Base-by-base conservation (phyloP, 2,329 filamentous ascomycete species). In the Clarireedia hainanense region DNA sequence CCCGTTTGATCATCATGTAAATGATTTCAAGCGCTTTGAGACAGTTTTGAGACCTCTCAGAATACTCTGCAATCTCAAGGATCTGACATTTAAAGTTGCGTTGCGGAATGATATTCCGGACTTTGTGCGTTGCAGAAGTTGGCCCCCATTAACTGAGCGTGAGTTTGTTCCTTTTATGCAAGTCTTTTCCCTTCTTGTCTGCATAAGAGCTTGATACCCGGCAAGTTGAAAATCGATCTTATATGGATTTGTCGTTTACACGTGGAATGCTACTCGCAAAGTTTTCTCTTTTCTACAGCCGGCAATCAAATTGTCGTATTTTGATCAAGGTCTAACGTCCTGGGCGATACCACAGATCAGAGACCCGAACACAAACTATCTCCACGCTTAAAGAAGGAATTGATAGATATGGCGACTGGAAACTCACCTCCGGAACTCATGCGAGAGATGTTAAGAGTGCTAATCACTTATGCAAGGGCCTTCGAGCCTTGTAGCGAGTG, bases 401-500 rank as follows among this genome's bases (percentile, higher is more conserved):
- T 54, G n/a, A 6, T 24, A 43, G 14, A 17, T 14, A 36, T 55
- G 14, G 27, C 10, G 15, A 55, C 27, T 1, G 34, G 52, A 24
- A 26, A 48, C 2, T n/a, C 49, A 10, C 47, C 49, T 20, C 12
- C 51, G 1, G 48, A 55, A 12, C 14, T 36, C 6, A 20, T 27
- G 4, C 37, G 43, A 17, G 39, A 52, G 20, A 59, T 60, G 54
- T 47, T 52, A 15, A n/a, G 23, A 2, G 20, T 15, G 7, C 37
- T 56, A 4, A 2, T 53, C 1, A 14, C 27, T 5, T 60, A 60
- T 23, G 59, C 57, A 3, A 55, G 48, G 34, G 14, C 51, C 0
- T 59, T 60, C 26, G 59, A 60, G 43, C 26, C 40, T 14, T 5
- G 55, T 40, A 14, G 2, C 9, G 10, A 17, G n/a, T 59, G 43